These are phyloP conservation scores for Echria macrotheca DNA, from an alignment of 495 filamentous ascomycete genomes.

Conservation along the genomic window DNA sequence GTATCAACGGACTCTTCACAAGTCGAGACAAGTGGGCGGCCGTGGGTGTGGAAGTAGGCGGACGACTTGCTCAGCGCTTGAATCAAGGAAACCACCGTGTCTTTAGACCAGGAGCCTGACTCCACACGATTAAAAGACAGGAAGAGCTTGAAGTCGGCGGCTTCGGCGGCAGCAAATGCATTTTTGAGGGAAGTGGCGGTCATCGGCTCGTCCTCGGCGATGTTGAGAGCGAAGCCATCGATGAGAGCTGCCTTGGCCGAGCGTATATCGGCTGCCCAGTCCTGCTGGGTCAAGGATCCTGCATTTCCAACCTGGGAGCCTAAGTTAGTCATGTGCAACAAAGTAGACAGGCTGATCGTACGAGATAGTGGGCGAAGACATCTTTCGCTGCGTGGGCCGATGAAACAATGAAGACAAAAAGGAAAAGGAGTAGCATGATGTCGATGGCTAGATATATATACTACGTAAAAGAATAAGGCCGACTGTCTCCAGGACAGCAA, in stretches of 20 bases:
- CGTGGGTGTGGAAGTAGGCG: slow-evolving; percentile 51
- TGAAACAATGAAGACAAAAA: too few relatives aligned
- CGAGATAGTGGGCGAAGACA: too few relatives aligned
- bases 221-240: slow-evolving; percentile 57
- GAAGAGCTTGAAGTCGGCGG: slow-evolving; percentile 53
- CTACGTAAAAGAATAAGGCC: too few relatives aligned
- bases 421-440: too few relatives aligned
- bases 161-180: slow-evolving; percentile 52
- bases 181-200: slow-evolving; percentile 41
- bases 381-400: too few relatives aligned
- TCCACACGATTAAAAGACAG: slow-evolving; percentile 55
- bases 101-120: slow-evolving; percentile 27
- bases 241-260: slow-evolving; percentile 49
- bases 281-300: too few relatives aligned
- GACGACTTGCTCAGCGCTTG: slow-evolving; percentile 37
- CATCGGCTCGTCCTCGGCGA: slow-evolving; percentile 44
- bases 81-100: slow-evolving; percentile 42
- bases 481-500: too few relatives aligned
- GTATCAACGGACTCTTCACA: slow-evolving; percentile 47
- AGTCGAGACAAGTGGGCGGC: slow-evolving; percentile 38
- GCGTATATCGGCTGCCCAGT: slow-evolving; percentile 53
- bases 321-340: too few relatives aligned
- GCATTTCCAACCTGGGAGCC: too few relatives aligned
- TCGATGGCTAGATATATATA: too few relatives aligned
- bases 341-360: too few relatives aligned